Evolutionary conservation across 257 asterid genomes (phyloP), one percentile per base, ranked within the genome.

Genomic region (Verbascum thapsus): DNA sequence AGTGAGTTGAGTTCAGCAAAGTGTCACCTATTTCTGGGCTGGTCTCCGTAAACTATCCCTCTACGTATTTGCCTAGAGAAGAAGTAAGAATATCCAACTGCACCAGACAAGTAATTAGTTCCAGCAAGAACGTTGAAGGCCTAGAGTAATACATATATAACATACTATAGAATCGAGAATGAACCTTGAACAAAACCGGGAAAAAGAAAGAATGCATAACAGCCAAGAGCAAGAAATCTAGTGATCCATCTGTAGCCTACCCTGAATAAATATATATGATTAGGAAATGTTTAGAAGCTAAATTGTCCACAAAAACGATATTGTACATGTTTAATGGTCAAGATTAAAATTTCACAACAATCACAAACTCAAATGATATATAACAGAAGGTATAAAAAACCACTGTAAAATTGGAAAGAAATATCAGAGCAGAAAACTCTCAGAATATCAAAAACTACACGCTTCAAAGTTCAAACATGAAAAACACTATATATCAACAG

Each of bases 141-240:
- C 35, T 30, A 57, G 61, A 54, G 32, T 18, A 30, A 55, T 22
- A 39, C 51, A 10, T 12, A 22, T 0, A 11, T 20, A 52, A 38
- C 43, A 59, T 17, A 18, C 43, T n/a, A 67, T 39, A 45, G 12
- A 48, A 44, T 19, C 32, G 32, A 26, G 32, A 26, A 30, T 83
- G 60, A 74, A 94, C 99, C 96, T 90, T 86, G 99, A 73, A 94
- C 10, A 74, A 94, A 85, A 52, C 99, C 99, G 41, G 99, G 99
- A 48, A 85, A 59, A 63, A 94, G 88, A 41, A 94, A 81, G 72
- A 85, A 16, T 11, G 96, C 68, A 71, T 94, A 94, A 74, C 85
- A 94, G 58, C 97, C 95, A 58, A 94, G 97, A 61, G 96, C 95
- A 69, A 90, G 85, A 80, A 90, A 87, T 78, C 89, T 83, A 69